Percentiles rank a stretch among this genome's conserved stretches.
These are phyloP conservation scores for Jackrogersella minutella DNA, from an alignment of 495 filamentous ascomycete species.

Conservation along the genomic window DNA sequence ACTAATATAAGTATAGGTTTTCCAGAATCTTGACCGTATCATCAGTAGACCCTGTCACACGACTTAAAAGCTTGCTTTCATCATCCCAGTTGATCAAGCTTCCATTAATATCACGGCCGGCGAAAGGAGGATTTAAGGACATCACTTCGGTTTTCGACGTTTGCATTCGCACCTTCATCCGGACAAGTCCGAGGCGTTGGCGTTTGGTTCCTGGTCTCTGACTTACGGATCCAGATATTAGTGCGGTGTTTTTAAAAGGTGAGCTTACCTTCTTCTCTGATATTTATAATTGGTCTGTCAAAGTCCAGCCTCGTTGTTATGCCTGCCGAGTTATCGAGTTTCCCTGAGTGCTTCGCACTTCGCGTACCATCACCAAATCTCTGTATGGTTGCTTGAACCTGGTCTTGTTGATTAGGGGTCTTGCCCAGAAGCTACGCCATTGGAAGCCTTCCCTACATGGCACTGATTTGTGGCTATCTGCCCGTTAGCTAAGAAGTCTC, in stretches of 20 bases:
- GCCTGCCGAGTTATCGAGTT: no score
- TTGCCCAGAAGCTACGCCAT: no score
- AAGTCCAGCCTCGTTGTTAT: neutral
- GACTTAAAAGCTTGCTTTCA: conserved; percentile 39
- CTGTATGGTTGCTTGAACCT: no score
- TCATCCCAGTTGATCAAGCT: conserved; percentile 32
- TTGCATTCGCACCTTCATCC: conserved; percentile 44
- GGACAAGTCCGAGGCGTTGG: conserved; percentile 43
- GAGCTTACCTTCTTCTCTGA: conserved; percentile 29
- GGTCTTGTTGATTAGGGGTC: no score
- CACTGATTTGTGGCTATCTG: no score
- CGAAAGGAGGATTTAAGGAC: conserved; percentile 35
- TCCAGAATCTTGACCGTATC: conserved; percentile 36
- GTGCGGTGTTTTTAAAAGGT: conserved; percentile 47
- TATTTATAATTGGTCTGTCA: neutral
- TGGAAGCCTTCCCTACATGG: no score
- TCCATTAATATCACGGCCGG: conserved; percentile 36
- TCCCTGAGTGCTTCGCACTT: no score
- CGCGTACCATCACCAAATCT: no score
- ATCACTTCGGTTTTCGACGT: conserved; percentile 40
- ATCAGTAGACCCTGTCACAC: conserved; percentile 44
- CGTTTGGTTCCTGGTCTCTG: conserved; percentile 46
- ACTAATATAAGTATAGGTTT: conserved; percentile 29
- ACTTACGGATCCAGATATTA: conserved; percentile 45
- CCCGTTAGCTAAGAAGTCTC: no score